Base-by-base conservation (phyloP, 768 basidiomycete genomes). In the Macrolepiota albuminosa region DNA sequence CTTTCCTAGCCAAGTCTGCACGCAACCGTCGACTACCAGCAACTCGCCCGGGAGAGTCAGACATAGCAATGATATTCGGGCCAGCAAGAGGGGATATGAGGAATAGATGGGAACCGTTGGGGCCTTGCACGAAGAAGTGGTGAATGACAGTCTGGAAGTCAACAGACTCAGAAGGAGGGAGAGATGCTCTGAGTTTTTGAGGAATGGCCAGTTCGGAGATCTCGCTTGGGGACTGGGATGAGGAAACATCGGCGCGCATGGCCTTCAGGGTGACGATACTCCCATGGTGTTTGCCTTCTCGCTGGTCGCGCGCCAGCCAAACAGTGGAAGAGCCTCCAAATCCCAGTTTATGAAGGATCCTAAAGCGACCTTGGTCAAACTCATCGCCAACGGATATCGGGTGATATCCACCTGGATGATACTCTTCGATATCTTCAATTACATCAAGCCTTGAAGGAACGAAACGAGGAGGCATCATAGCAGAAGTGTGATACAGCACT, bases 51-150 rank as follows among this genome's bases (percentile, higher is more conserved):
- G 72, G 74, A 54, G 54, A 72, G n/a, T 72, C 66, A 6, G 64
- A 66, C 64, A 77, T 67, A 49, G 75, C 43, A 43, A 63, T 57
- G 47, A 77, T 50, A 58, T 69, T 75, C 2, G 76, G 78, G 1
- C 82, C 81, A 33, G 79, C 72, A 55, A 83, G 70, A 51, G 73
- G 75, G 71, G 68, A 79, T 52, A 82, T 73, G 65, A 83, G 75
- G 64, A 73, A 81, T 29, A 73, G 75, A 66, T 84, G 83, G 47
- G 73, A 71, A 42, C 83, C 83, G 65, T 82, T 84, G 0, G 80
- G 80, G 24, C 82, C 79, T 21, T 69, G 61, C 56, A 75, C 76
- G 34, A 70, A 61, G 72, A 84, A 84, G 67, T 81, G 72, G 66
- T 82, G 71, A 6, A 77, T 68, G 14, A 78, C 66, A 47, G 60